Evolutionary conservation across 306 rosid genomes (phyloP), one percentile per base, ranked within the genome.

Genomic region (Mimosa pudica): DNA sequence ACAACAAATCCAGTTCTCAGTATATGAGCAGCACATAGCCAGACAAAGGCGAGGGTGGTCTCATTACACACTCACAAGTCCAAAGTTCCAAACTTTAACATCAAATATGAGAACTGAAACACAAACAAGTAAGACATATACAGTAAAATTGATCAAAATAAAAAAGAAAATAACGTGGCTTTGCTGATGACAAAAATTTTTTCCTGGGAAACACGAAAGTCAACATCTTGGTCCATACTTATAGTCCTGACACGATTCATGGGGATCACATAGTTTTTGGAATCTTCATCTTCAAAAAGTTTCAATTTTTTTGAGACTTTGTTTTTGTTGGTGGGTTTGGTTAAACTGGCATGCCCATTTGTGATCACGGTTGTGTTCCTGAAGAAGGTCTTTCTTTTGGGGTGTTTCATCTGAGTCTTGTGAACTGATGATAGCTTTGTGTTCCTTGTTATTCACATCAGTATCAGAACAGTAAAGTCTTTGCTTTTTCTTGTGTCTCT

Each of bases 211-310:
- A 89, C 80, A 60, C 96, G 92, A 75, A 85, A 45, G 55, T 86
- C 90, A 32, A 82, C 80, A 70, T 86, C 88, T 71, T 88, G 94
- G 47, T 84, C 84, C 79, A 85, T 91, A 8, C 85, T 35, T 17
- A 95, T 86, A 47, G 87, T 92, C 82, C 84, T 82, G 18, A 95
- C 81, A 32, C 98, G 97, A 71, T 87, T 87, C 93, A 95, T 89
- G 11, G 98, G 98, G 38, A 95, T 89, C 11, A 55, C 86, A 18
- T 78, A 70, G 75, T 79, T 52, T 68, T 85, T 90, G 61, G 77
- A 86, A 38, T 38, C 41, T 38, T 38, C 86, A 16, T 73, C 84
- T 2, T 74, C 82, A 8, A 70, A 24, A 0, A 30, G 60, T 24
- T 45, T 79, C 14, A 76, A 82, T 67, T 77, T 65, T 13, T 80